These are phyloP conservation scores for Globisporangium irregulare DNA, from an alignment of 352 stramenopile genomes.

Conservation along the genomic window DNA sequence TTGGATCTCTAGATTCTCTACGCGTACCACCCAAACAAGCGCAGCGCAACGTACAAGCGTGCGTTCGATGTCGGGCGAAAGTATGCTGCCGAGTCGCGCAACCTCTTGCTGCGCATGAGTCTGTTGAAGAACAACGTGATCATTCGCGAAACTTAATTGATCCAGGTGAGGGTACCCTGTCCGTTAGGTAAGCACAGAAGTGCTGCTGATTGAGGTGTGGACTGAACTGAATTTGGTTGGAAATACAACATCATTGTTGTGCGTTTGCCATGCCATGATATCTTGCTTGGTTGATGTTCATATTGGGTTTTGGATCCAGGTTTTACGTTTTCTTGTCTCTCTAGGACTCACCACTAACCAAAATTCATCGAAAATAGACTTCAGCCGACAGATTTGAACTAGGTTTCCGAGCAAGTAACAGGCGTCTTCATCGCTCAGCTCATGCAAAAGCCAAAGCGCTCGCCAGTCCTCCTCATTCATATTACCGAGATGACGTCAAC, in stretches of 20 bases:
- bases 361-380: not conserved
- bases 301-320: not conserved
- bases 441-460: not conserved
- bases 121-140: slow-evolving; percentile 85
- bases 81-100: slow-evolving; percentile 79
- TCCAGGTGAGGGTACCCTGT: not conserved
- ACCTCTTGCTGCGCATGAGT: slow-evolving; percentile 83
- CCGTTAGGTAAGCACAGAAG: not conserved
- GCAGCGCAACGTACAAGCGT: slow-evolving; percentile 70
- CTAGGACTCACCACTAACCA: not conserved
- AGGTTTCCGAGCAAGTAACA: not conserved
- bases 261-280: not conserved
- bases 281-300: not conserved
- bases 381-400: not conserved
- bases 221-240: slow-evolving; percentile 9
- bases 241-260: not conserved
- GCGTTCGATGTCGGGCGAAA: slow-evolving; percentile 80
- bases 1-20: slow-evolving; percentile 55
- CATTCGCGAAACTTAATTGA: slow-evolving; percentile 59
- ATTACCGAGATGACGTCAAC: not conserved
- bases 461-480: not conserved
- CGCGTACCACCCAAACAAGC: slow-evolving; percentile 77
- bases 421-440: not conserved
- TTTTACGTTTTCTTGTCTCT: not conserved
- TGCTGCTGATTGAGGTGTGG: not conserved